Base-by-base conservation (phyloP, 768 basidiomycete genomes). In the Lactarius sanguifluus region DNA sequence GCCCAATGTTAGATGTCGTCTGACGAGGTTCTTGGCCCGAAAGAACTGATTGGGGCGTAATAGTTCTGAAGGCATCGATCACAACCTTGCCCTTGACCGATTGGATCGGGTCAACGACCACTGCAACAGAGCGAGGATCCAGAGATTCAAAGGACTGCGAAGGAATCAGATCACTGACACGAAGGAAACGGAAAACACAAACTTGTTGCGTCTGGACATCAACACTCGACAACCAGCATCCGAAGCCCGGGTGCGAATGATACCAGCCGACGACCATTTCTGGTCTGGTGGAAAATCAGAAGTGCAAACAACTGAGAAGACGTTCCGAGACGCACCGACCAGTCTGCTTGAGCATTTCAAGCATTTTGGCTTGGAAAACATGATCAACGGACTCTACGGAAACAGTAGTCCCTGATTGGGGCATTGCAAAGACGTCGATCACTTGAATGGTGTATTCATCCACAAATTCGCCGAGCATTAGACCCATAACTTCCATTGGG, bases 261-360 rank as follows among this genome's bases (percentile, higher is more conserved):
- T 99, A 99, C 97, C 97, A 99, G 4, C 97, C 97, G 1, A 99
- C 97, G 6, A 98, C 97, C 88, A 90, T 92, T 81, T 98, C 97
- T 38, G 96, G 92, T 72, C 96, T 89, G 65, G 18, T 36, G 7
- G 18, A 15, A 60, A 34, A 55, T 61, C 61, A 61, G 54, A 61
- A 34, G 28, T n/a, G 32, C 59, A 32, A 43, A 5, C 32, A 50
- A 55, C 18, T 16, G 7, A n/a, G 25, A 8, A 32, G 61, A 50
- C 28, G 23, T 54, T 25, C 47, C 15, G 25, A 63, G 57, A 58
- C 89, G 74, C 71, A 94, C 94, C 96, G 81, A 69, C 97, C 97
- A 0, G 97, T 99, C 81, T 98, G 97, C 79, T 99, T 98, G 73
- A 99, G 78, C 96, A 98, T 98, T 63, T 98, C 97, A 59, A 97